Conservation (phyloP, 345 rosid species). For the Iberis pinnata region DNA sequence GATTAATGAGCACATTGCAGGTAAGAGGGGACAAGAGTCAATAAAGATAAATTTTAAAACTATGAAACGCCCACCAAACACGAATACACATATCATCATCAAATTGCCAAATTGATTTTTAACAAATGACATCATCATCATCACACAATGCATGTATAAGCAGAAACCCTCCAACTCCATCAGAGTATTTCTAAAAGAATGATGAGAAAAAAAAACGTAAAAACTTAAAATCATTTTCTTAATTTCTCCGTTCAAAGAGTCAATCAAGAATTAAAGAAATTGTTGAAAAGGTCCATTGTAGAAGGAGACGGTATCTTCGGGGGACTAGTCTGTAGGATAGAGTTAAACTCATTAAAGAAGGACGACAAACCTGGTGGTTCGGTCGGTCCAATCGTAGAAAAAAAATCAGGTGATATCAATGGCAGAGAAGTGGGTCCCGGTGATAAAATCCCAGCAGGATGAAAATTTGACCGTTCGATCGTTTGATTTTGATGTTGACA, state of each 20-base stretch:
- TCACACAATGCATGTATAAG: background rate
- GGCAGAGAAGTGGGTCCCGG: conserved; percentile 67
- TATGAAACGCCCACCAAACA: conserved; percentile 28
- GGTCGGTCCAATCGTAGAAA: conserved; percentile 37
- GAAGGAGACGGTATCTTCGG: conserved; percentile 33
- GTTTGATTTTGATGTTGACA: conserved; percentile 23
- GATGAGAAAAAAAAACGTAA: background rate
- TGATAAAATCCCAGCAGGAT: conserved; percentile 58
- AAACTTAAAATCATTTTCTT: too few relatives aligned
- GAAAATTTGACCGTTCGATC: conserved; percentile 35
- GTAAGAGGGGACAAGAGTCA: conserved; percentile 23
- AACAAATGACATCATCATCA: conserved; percentile 18
- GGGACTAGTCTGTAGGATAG: conserved; percentile 58
- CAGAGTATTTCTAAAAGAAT: conserved; percentile 8
- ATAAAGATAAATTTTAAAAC: conserved; percentile 14
- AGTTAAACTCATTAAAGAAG: conserved; percentile 43
- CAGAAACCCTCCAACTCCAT: conserved; percentile 4
- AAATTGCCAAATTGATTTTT: conserved; percentile 18
- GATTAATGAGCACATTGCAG: conserved; percentile 27
- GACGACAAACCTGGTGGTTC: conserved; percentile 22
- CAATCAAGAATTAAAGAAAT: conserved; percentile 49
- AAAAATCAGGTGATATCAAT: conserved; percentile 52
- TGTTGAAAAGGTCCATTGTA: conserved; percentile 58
- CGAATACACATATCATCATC: conserved; percentile 19
- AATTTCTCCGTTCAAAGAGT: background rate